A percentile compares a stretch with the other conserved stretches of the same genome.
These are phyloP conservation scores for Samsoniella hepiali DNA, from an alignment of 2,329 filamentous ascomycete genomes.

Conservation along the genomic window DNA sequence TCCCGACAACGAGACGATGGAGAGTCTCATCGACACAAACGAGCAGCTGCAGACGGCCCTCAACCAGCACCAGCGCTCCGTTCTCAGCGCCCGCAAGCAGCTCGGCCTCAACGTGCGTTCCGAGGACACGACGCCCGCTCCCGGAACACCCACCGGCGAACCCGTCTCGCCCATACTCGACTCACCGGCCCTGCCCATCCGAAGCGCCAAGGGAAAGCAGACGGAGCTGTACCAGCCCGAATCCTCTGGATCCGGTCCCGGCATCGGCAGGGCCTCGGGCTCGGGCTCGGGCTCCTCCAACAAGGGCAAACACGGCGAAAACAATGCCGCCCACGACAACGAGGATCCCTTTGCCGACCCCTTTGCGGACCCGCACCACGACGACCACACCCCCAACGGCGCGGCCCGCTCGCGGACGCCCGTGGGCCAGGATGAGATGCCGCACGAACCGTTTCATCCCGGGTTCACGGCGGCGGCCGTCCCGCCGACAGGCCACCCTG, in stretches of 20 bases:
- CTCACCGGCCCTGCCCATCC: conserved; percentile 20
- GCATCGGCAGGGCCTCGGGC: conserved; percentile 19
- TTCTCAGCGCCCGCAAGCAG: conserved; percentile 61
- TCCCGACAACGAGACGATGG: conserved; percentile 91
- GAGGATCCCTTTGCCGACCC: conserved; percentile 35
- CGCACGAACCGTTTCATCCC: conserved; percentile 39
- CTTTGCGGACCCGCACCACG: conserved; percentile 30
- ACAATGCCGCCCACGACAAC: conserved; percentile 17
- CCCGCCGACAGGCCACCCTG: background rate
- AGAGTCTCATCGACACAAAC: conserved; percentile 89
- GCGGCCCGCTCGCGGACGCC: background rate
- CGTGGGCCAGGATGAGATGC: conserved; percentile 25
- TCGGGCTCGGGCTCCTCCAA: conserved; percentile 23
- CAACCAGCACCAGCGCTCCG: conserved; percentile 78
- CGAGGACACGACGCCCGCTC: conserved; percentile 28
- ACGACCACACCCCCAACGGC: conserved; percentile 11
- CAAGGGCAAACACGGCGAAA: conserved; percentile 21
- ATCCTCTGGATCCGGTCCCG: conserved; percentile 27
- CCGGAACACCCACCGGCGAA: background rate
- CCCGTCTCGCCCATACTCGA: conserved; percentile 11
- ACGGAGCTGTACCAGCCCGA: conserved; percentile 21
- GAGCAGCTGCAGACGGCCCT: conserved; percentile 82
- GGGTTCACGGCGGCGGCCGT: conserved; percentile 28
- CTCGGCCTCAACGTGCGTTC: conserved; percentile 39
- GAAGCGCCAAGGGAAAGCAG: conserved; percentile 37